Evolutionary conservation across 352 stramenopile species (phyloP), one percentile per base, ranked within the genome.

Genomic region (Pythium myriotylum): DNA sequence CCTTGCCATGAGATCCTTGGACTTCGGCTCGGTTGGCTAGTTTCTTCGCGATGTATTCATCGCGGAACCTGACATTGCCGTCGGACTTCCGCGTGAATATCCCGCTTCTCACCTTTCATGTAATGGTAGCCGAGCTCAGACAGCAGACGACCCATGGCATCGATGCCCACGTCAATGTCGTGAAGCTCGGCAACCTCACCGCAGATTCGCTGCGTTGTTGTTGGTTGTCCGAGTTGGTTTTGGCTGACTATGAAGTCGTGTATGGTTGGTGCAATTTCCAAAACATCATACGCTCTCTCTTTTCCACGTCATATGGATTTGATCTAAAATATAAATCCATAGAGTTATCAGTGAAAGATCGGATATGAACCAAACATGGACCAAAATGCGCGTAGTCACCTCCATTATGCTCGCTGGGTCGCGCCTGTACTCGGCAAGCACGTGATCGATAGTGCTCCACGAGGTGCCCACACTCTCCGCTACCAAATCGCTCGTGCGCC

Each of bases 61-160:
- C 17, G 24, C 53, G 20, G 26, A 72, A 72, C 1, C 23, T 37
- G 0, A 68, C 26, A 24, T 72, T 67, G 1, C 48, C 53, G 1
- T 10, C 1, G 0, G 27, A 58, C n/a, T n/a, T 72, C 49, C 16
- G 59, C 55, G n/a, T 61, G 47, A 1, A 72, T 55, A 32, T 68
- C 54, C 7, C 65, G 46, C n/a, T 51, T 72, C 32, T 72, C 58
- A 0, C 65, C 53, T 53, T 20, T n/a, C n/a, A 62, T 8, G n/a
- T 72, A 14, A 32, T 45, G 32, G 26, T 55, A 72, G 0, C 43
- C 23, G 0, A 72, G 58, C 0, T 65, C n/a, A n/a, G n/a, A n/a
- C 23, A 67, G 10, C 14, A 72, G 19, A 9, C 54, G 24, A 1
- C 40, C 45, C 41, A 62, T 62, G 8, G 54, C 62, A 7, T 52